phyloP scores from a whole-genome alignment of 2,329 filamentous ascomycete genomes.

The Rhinocladiella similis region DNA sequence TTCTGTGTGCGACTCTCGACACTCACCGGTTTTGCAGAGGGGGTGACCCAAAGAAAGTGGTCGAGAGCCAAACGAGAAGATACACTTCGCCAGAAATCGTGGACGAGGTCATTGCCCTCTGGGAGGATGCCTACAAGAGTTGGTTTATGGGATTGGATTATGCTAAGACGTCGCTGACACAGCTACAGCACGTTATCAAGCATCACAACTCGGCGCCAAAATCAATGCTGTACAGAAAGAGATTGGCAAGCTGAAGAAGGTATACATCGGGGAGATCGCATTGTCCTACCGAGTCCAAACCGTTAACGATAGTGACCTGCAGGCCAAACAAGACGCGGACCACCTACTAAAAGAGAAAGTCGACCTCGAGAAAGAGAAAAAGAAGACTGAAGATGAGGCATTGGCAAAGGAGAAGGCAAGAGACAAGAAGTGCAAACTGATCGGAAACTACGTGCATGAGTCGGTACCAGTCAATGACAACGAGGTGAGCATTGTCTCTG shows the following conservation, averaged over 20 bases:
- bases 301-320: neutral
- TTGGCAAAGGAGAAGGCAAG: constrained; percentile 72
- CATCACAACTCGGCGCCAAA: constrained; percentile 75
- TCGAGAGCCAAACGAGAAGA: constrained; percentile 83
- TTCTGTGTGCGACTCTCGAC: neutral
- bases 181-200: constrained; percentile 66
- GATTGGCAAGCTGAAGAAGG: constrained; percentile 90
- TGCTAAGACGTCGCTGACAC: neutral
- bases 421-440: constrained; percentile 74
- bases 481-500: constrained; percentile 55
- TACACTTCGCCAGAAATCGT: constrained; percentile 79
- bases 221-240: constrained; percentile 90
- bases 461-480: constrained; percentile 80
- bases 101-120: constrained; percentile 73
- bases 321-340: constrained; percentile 83
- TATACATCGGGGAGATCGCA: neutral
- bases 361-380: constrained; percentile 78
- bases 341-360: constrained; percentile 77
- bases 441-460: constrained; percentile 90
- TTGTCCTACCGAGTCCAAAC: neutral
- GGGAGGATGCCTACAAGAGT: constrained; percentile 28
- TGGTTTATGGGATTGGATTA: neutral
- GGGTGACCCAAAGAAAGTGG: constrained; percentile 87
- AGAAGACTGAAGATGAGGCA: constrained; percentile 72
- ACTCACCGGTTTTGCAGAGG: constrained; percentile 52